Evolutionary conservation across 2,329 filamentous ascomycete species (phyloP), one percentile per base, ranked within the genome.

Genomic region (Cladophialophora immunda): DNA sequence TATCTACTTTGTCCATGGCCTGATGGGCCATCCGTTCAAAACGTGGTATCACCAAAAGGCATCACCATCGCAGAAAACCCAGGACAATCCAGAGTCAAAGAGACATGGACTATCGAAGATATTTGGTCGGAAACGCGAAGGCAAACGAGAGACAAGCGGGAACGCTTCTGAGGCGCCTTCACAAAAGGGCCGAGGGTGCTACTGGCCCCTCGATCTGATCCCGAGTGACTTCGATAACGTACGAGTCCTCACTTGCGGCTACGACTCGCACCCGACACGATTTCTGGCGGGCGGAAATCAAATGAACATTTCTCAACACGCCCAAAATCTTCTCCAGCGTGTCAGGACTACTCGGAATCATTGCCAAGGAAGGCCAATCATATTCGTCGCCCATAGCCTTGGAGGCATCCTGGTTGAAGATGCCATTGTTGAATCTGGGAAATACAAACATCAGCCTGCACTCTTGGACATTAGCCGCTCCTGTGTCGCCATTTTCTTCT

Each of bases 191-290:
- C 38, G 38, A n/a, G 38, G 38, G 9, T 62, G 32, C 34, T 62
- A 71, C 30, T 77, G 75, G 76, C 72, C 74, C n/a, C 68, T 72
- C n/a, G 74, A 77, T 57, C 67, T 76, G 32, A 62, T 78, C 3
- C 75, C 76, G 1, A 19, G 66, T 3, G 72, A 77, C 47, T 57
- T 80, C 17, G 72, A 73, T 4, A 73, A 73, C 50, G 74, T 76
- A 25, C 47, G 60, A n/a, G 27, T 62, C 30, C n/a, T 62, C 7
- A 62, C 60, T 7, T 62, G 34, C 36, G 60, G 60, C 60, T 62
- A 62, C 34, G 52, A 62, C 19, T 55, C 60, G 8, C 32, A 41
- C n/a, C 60, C 60, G 27, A 55, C 50, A 11, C 50, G 55, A 27
- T 62, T 62, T 52, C 22, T 41, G 29, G 19, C 15, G 19, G 50